These are phyloP conservation scores for Fulvia fulva DNA, from an alignment of 2,329 filamentous ascomycete species.

Conservation along the genomic window DNA sequence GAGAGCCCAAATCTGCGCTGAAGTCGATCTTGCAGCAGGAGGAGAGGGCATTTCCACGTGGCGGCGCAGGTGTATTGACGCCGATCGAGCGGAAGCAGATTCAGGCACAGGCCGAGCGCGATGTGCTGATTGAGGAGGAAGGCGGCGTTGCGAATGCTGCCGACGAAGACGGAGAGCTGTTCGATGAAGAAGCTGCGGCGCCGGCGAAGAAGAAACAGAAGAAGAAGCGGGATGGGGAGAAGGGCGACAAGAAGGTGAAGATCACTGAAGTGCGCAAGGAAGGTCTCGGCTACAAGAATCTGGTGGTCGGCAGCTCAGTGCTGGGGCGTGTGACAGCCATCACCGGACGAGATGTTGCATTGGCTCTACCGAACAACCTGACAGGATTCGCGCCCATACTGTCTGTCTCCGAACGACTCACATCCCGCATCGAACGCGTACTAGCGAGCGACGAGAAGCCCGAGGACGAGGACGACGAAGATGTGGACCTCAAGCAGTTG, in stretches of 20 bases:
- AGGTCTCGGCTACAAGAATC: constrained; percentile 71
- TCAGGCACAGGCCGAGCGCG: constrained; percentile 83
- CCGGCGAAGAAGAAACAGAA: constrained; percentile 47
- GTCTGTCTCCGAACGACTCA: constrained; percentile 80
- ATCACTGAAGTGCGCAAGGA: constrained; percentile 65
- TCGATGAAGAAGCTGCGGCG: constrained; percentile 37
- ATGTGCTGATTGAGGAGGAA: constrained; percentile 84
- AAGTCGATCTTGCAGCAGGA: constrained; percentile 63
- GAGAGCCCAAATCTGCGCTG: constrained; percentile 27
- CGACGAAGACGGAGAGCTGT: constrained; percentile 47
- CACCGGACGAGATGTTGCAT: constrained; percentile 69
- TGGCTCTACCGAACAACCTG: constrained; percentile 89
- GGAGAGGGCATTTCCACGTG: constrained; percentile 86
- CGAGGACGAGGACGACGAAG: constrained; percentile 52
- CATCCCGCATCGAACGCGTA: constrained; percentile 66
- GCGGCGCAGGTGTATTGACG: constrained; percentile 84
- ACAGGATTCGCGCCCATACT: constrained; percentile 85
- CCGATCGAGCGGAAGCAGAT: constrained; percentile 96
- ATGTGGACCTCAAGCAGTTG: constrained; percentile 68
- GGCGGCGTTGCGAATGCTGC: constrained; percentile 54
- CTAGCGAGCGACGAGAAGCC: constrained; percentile 54
- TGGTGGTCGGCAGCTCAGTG: constrained; percentile 80
- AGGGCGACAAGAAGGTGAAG: constrained; percentile 39
- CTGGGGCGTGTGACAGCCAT: constrained; percentile 83
- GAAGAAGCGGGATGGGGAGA: constrained; percentile 32